Evolutionary conservation across 768 basidiomycete genomes (phyloP).

Genomic region (Solioccasus polychromus): DNA sequence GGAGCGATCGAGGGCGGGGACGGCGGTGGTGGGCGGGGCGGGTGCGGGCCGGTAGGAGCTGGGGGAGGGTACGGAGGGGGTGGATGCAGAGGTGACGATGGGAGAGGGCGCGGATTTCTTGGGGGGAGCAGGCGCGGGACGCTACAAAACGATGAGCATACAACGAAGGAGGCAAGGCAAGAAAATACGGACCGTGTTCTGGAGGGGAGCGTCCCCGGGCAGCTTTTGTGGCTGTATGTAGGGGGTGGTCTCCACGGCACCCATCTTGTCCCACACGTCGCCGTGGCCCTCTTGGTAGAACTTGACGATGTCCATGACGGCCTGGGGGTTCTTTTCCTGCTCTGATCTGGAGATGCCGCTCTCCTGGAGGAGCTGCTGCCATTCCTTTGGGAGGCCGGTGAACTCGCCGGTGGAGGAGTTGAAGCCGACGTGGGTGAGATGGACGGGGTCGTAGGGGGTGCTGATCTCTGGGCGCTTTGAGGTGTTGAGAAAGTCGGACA

Average conservation of each 20-base stretch:
- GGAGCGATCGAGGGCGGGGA: conserved; percentile 79
- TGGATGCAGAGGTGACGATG: conserved; percentile 25
- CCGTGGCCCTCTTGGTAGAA: conserved; percentile 91
- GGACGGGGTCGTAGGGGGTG: conserved; percentile 97
- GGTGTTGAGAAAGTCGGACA: conserved; percentile 74
- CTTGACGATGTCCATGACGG: conserved; percentile 98
- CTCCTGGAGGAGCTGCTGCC: conserved; percentile 96
- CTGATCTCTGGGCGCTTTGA: conserved; percentile 88
- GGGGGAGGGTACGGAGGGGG: conserved; percentile 41
- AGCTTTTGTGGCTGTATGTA: conserved; percentile 27
- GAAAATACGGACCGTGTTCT: conserved; percentile 50
- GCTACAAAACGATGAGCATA: conserved; percentile 24
- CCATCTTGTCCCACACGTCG: conserved; percentile 86
- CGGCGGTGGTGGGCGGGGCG: conserved; percentile 60
- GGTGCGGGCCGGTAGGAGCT: conserved; percentile 68
- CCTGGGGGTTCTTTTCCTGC: conserved; percentile 97
- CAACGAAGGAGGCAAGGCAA: neutral
- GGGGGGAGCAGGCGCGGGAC: conserved; percentile 39
- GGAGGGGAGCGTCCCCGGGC: conserved; percentile 46
- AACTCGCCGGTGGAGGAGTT: conserved; percentile 98
- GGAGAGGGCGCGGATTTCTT: conserved; percentile 36
- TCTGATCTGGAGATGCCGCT: conserved; percentile 91
- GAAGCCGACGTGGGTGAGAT: conserved; percentile 99
- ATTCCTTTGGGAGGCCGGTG: conserved; percentile 96
- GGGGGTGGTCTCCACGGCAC: conserved; percentile 42